Conservation (phyloP, 106 monocot genomes). For the Dendrobium huoshanense region DNA sequence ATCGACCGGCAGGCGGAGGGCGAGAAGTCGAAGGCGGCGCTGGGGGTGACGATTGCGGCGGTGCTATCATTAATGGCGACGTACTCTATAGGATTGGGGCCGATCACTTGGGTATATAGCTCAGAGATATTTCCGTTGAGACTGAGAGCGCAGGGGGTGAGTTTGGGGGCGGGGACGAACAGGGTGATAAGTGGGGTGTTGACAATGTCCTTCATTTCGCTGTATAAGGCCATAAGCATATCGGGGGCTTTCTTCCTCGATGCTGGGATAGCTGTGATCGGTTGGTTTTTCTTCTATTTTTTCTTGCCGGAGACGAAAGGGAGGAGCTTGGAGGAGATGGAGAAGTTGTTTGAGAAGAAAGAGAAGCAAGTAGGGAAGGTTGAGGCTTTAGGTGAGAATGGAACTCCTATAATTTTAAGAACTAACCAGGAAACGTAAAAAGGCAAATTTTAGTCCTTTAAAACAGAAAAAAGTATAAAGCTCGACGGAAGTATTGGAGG, state of each 20-base stretch:
- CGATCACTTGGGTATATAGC: constrained; percentile 53
- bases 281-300: constrained; percentile 48
- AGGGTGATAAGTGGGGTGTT: constrained; percentile 33
- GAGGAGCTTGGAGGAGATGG: constrained; percentile 44
- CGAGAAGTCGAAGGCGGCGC: constrained; percentile 15
- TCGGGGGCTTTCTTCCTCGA: constrained; percentile 52
- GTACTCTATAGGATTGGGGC: constrained; percentile 50
- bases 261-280: constrained; percentile 27
- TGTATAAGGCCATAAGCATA: constrained; percentile 49
- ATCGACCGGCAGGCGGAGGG: background rate
- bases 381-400: too few relatives aligned
- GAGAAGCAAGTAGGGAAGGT: too few relatives aligned
- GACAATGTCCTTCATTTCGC: constrained; percentile 47
- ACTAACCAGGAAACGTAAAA: too few relatives aligned
- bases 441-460: too few relatives aligned
- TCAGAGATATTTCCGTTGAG: constrained; percentile 58
- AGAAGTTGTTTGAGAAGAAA: constrained; percentile 20
- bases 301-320: constrained; percentile 50
- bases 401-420: too few relatives aligned
- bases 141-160: constrained; percentile 29
- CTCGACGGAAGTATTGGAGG: too few relatives aligned
- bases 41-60: background rate
- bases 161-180: constrained; percentile 41
- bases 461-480: too few relatives aligned
- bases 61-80: constrained; percentile 23